Evolutionary conservation across 2,329 filamentous ascomycete genomes (phyloP).

Genomic region (Xylaria arbuscula): DNA sequence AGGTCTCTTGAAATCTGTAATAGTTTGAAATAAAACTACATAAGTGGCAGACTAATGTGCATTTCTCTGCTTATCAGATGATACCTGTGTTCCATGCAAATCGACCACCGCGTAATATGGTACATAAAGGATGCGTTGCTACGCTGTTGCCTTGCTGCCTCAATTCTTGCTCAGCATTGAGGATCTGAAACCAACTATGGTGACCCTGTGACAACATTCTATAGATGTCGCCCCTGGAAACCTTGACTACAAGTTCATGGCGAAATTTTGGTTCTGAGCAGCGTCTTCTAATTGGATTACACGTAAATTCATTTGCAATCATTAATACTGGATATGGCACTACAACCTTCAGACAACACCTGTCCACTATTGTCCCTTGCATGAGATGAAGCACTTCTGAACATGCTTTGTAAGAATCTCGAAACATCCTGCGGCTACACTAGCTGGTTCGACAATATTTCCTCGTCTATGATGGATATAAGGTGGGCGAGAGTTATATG

Average conservation of each 20-base stretch:
- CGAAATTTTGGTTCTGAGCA: background rate
- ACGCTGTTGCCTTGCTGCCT: background rate
- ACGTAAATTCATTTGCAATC: background rate
- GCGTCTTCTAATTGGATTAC: background rate
- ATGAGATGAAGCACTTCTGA: background rate
- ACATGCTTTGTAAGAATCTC: background rate
- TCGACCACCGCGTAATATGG: background rate
- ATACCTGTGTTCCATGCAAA: background rate
- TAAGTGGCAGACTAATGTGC: conserved; percentile 24
- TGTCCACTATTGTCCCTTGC: background rate
- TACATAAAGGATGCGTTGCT: background rate
- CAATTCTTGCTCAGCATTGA: background rate
- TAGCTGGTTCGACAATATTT: background rate
- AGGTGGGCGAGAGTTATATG: background rate
- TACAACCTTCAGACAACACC: background rate
- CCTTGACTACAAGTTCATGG: no score
- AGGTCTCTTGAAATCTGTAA: conserved; percentile 3
- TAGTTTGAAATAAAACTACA: conserved; percentile 9
- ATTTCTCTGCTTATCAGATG: background rate
- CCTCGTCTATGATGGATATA: background rate
- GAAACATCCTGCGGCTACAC: background rate
- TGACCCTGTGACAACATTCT: background rate
- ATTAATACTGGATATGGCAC: background rate
- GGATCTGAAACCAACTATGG: conserved; percentile 2
- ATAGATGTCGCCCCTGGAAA: no score